Evolutionary conservation across 2,329 filamentous ascomycete species (phyloP).

Genomic region (Simplicillium aogashimaense): DNA sequence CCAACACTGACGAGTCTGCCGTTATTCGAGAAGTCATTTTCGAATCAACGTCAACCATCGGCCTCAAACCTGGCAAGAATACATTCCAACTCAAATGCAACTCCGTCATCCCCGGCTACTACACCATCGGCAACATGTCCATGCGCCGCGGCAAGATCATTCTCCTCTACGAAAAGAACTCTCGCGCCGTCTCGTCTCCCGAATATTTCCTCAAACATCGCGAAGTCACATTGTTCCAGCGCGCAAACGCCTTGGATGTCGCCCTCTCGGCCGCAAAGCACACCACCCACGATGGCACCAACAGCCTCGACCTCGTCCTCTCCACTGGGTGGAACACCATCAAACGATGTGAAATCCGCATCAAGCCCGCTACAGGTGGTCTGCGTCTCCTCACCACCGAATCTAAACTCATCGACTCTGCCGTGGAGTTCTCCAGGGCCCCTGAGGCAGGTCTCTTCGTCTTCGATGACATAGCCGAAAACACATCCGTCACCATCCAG

Average conservation of each 20-base stretch:
- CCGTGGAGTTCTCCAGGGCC: constrained; percentile 33
- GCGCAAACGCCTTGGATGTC: constrained; percentile 57
- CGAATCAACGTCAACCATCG: no score
- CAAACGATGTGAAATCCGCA: constrained; percentile 45
- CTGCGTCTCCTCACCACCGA: constrained; percentile 54
- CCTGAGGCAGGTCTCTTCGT: constrained; percentile 43
- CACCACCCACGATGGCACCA: constrained; percentile 71
- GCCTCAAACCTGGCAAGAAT: no score
- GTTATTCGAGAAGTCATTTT: constrained; percentile 19
- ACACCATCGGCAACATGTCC: constrained; percentile 62
- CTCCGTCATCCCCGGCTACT: constrained; percentile 59
- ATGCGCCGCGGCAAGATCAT: constrained; percentile 54
- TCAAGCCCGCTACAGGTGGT: constrained; percentile 56
- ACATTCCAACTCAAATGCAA: no score
- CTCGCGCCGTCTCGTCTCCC: constrained; percentile 31
- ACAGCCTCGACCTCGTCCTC: constrained; percentile 65
- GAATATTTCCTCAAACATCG: constrained; percentile 46
- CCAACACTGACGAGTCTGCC: constrained; percentile 42
- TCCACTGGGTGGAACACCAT: constrained; percentile 66
- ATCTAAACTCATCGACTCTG: constrained; percentile 35
- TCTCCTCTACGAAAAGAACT: constrained; percentile 55
- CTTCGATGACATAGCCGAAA: constrained; percentile 34
- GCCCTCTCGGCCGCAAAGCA: constrained; percentile 55
- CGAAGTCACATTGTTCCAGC: constrained; percentile 65
- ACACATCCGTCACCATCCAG: constrained; percentile 44